Conservation (phyloP, 1,139 yeast genomes). For the Yamadazyma triangularis region DNA sequence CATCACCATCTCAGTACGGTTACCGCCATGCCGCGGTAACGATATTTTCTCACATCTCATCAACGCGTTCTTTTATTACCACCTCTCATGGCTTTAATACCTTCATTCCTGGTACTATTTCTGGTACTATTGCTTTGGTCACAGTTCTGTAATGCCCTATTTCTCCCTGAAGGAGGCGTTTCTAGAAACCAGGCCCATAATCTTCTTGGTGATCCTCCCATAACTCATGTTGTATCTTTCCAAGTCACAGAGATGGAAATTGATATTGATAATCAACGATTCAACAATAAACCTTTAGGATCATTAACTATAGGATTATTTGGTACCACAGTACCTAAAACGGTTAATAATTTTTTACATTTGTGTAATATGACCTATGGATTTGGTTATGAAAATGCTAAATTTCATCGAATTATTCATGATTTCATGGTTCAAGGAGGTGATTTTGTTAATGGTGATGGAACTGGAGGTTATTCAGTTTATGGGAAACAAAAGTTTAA, state of each 20-base stretch:
- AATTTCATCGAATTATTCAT: conserved; percentile 35
- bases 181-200: conserved; percentile 1
- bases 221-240: conserved; percentile 24
- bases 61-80: no score
- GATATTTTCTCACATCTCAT: no score
- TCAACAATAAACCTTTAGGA: conserved; percentile 13
- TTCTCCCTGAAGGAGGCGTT: no score
- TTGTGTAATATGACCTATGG: conserved; percentile 29
- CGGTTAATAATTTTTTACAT: conserved; percentile 34
- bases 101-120: no score
- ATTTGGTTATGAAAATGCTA: conserved; percentile 28
- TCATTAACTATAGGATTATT: conserved; percentile 20
- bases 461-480: conserved; percentile 30
- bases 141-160: no score
- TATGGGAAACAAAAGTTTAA: conserved; percentile 24
- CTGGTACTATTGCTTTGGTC: no score
- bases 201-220: conserved; percentile 19
- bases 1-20: no score
- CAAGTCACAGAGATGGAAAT: conserved; percentile 13
- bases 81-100: no score
- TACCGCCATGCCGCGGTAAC: no score
- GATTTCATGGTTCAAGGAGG: conserved; percentile 42
- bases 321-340: conserved; percentile 31
- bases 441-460: conserved; percentile 22
- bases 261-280: conserved; percentile 9